These are phyloP conservation scores for Phytophthora niederhauseri DNA, from an alignment of 352 stramenopile species.

Conservation along the genomic window DNA sequence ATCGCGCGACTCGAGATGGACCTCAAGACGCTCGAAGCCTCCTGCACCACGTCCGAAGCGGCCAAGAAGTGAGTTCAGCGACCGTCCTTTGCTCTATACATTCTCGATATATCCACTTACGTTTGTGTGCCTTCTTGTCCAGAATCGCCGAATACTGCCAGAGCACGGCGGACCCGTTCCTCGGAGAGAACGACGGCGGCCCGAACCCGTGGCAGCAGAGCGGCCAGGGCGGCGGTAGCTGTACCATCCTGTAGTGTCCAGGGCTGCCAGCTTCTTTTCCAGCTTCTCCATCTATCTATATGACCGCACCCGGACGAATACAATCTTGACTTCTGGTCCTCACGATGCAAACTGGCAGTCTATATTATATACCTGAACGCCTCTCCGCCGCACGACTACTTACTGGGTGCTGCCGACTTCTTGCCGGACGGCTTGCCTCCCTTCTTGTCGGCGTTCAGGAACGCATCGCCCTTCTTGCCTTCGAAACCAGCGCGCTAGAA, in stretches of 20 bases:
- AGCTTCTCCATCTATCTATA: slow-evolving; percentile 31
- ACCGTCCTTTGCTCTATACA: not conserved
- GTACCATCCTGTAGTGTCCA: slow-evolving; percentile 59
- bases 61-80: slow-evolving; percentile 67
- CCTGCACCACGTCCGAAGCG: slow-evolving; percentile 80
- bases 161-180: slow-evolving; percentile 70
- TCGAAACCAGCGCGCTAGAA: slow-evolving; percentile 74
- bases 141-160: slow-evolving; percentile 82
- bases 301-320: slow-evolving; percentile 14
- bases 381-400: slow-evolving; percentile 47
- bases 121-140: slow-evolving; percentile 1
- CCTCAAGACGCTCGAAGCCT: slow-evolving; percentile 79
- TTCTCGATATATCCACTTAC: slow-evolving; percentile 3
- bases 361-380: slow-evolving; percentile 48
- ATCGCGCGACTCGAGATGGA: slow-evolving; percentile 79
- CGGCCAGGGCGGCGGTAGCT: slow-evolving; percentile 65
- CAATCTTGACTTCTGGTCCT: slow-evolving; percentile 1
- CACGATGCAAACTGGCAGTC: slow-evolving; percentile 38
- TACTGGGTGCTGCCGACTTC: slow-evolving; percentile 32
- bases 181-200: slow-evolving; percentile 70
- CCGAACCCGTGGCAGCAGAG: slow-evolving; percentile 78
- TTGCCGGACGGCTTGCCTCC: slow-evolving; percentile 30
- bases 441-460: slow-evolving; percentile 74
- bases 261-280: not conserved
- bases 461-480: slow-evolving; percentile 79